Evolutionary conservation across 202 grass and related monocot genomes (phyloP).

Genomic region (Schoenoplectus tabernaemontani): DNA sequence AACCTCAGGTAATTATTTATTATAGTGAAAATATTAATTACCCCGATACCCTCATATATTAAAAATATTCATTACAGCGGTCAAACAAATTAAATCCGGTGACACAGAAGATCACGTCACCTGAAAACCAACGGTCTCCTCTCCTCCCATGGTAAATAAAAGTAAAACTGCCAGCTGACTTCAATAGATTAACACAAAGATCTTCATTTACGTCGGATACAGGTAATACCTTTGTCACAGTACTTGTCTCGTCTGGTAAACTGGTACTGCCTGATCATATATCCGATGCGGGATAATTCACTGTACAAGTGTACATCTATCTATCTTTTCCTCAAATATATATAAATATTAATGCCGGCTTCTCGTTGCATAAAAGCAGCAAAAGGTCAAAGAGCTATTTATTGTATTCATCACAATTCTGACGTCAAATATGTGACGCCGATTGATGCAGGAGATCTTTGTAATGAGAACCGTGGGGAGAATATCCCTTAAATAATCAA

Average conservation of each 20-base stretch:
- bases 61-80: neutral
- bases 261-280: neutral
- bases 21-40: too few species aligned
- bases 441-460: neutral
- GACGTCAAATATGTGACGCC: neutral
- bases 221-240: neutral
- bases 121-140: neutral
- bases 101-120: neutral
- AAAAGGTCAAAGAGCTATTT: neutral
- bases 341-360: neutral
- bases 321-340: neutral
- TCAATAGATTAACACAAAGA: neutral
- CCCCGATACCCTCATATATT: neutral
- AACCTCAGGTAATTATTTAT: too few species aligned
- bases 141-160: neutral
- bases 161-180: neutral
- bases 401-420: neutral
- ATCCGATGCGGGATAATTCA: conserved; percentile 1
- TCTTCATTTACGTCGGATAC: neutral
- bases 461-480: neutral
- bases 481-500: too few species aligned
- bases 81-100: neutral
- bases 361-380: neutral
- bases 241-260: neutral
- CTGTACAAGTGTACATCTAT: too few species aligned